Percentiles rank a stretch among this genome's conserved stretches.
Evolutionary conservation across 1,284 basidiomycete genomes (phyloP).

Genomic region (Agroathelia rolfsii): DNA sequence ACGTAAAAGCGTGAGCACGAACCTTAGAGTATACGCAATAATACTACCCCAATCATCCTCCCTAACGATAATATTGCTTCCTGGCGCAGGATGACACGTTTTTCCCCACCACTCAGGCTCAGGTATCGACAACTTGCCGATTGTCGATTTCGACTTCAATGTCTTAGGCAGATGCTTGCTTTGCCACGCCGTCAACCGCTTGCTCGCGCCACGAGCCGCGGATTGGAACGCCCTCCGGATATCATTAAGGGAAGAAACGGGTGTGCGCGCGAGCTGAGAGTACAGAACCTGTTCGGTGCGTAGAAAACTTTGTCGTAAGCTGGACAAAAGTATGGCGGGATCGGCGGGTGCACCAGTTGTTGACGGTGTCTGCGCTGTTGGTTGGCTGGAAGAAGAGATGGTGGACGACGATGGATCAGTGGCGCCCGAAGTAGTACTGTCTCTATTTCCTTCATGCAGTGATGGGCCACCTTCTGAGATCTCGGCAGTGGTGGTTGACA

Average conservation of each 20-base stretch:
- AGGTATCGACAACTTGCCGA: constrained; percentile 22
- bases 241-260: constrained; percentile 44
- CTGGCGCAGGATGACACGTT: constrained; percentile 54
- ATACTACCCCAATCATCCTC: constrained; percentile 71
- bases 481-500: too few species aligned
- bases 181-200: constrained; percentile 51
- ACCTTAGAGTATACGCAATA: constrained; percentile 66
- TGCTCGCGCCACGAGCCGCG: constrained; percentile 37
- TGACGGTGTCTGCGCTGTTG: constrained; percentile 15
- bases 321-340: constrained; percentile 32
- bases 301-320: constrained; percentile 48
- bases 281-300: constrained; percentile 50
- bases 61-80: constrained; percentile 53
- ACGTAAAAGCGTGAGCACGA: too few species aligned
- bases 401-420: constrained; percentile 5
- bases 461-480: too few species aligned
- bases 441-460: too few species aligned
- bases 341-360: constrained; percentile 21
- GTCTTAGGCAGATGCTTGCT: constrained; percentile 38
- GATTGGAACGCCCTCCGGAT: constrained; percentile 47
- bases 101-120: constrained; percentile 57
- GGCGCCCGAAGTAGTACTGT: constrained; percentile 6
- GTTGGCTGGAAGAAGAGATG: constrained; percentile 8
- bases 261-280: constrained; percentile 36
- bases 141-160: constrained; percentile 12